Evolutionary conservation across 2,329 filamentous ascomycete genomes (phyloP).

Genomic region (Diaporthe vaccinii): DNA sequence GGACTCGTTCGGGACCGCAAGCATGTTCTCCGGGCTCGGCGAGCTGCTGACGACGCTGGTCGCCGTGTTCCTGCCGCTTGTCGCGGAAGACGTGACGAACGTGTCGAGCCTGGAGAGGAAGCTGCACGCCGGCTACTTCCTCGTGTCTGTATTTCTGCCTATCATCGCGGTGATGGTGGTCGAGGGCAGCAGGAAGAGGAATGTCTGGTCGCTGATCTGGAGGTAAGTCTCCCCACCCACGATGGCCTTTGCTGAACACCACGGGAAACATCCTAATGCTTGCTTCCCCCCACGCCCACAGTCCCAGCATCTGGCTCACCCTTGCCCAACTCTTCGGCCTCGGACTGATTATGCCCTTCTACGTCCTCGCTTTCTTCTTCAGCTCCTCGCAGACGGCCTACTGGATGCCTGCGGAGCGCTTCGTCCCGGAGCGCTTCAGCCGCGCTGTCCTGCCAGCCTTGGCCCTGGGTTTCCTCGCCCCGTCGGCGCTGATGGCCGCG

Average conservation of each 20-base stretch:
- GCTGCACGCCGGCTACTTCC: constrained; percentile 25
- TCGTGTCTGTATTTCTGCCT: neutral
- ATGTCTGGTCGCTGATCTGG: constrained; percentile 22
- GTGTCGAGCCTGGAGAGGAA: constrained; percentile 17
- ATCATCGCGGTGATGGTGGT: constrained; percentile 16
- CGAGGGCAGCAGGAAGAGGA: constrained; percentile 33
- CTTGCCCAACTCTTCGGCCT: constrained; percentile 30
- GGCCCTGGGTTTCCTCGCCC: constrained; percentile 17
- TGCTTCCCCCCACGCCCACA: neutral
- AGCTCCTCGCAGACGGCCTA: constrained; percentile 22
- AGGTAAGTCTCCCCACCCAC: neutral
- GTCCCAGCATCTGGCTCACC: constrained; percentile 24
- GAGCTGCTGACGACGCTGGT: constrained; percentile 13
- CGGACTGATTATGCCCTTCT: constrained; percentile 28
- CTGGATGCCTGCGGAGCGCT: constrained; percentile 33
- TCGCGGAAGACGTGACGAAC: neutral
- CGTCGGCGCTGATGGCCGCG: constrained; percentile 9
- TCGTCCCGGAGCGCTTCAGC: constrained; percentile 25
- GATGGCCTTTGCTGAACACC: neutral
- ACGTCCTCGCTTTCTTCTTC: constrained; percentile 27
- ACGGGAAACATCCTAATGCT: neutral
- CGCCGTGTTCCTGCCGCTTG: constrained; percentile 17
- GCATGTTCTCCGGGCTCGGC: neutral
- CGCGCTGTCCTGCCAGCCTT: constrained; percentile 11
- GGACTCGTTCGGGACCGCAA: neutral